Evolutionary conservation across 257 asterid species (phyloP).

Genomic region (Leptodermis oblonga): DNA sequence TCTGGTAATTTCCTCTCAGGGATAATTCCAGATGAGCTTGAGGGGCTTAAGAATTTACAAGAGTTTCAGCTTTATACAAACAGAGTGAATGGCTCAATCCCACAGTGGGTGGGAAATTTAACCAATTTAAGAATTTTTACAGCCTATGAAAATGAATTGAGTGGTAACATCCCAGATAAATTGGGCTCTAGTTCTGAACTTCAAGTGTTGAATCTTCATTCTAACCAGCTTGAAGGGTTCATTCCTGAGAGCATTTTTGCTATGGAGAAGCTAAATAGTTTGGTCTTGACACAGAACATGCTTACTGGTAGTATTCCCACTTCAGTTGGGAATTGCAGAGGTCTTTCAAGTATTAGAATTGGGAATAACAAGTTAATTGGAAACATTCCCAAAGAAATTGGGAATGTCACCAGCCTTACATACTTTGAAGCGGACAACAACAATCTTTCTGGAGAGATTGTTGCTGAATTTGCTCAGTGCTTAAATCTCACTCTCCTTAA

Average conservation of each 20-base stretch:
- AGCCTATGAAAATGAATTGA: conserved; percentile 81
- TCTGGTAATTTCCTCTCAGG: conserved; percentile 60
- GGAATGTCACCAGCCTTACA: conserved; percentile 78
- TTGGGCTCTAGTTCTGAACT: conserved; percentile 63
- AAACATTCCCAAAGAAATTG: conserved; percentile 64
- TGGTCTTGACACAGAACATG: conserved; percentile 80
- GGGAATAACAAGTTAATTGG: conserved; percentile 77
- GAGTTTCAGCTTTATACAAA: conserved; percentile 68
- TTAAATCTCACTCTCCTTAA: conserved; percentile 76
- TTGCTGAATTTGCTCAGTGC: conserved; percentile 66
- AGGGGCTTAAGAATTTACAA: conserved; percentile 45
- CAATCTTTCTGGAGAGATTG: conserved; percentile 78
- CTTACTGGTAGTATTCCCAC: conserved; percentile 57
- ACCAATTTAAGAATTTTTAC: conserved; percentile 59
- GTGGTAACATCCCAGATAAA: conserved; percentile 63
- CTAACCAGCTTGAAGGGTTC: conserved; percentile 69
- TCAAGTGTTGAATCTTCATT: conserved; percentile 70
- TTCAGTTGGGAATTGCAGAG: conserved; percentile 63
- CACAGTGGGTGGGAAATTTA: conserved; percentile 65
- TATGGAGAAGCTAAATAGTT: conserved; percentile 53
- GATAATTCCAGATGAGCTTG: conserved; percentile 63
- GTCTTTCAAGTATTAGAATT: conserved; percentile 74
- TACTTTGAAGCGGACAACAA: conserved; percentile 90
- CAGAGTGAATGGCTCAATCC: conserved; percentile 75
- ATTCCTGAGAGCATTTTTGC: conserved; percentile 80